Evolutionary conservation across 1,139 yeast species (phyloP).

Genomic region (Nadsonia starkeyi-henricii): DNA sequence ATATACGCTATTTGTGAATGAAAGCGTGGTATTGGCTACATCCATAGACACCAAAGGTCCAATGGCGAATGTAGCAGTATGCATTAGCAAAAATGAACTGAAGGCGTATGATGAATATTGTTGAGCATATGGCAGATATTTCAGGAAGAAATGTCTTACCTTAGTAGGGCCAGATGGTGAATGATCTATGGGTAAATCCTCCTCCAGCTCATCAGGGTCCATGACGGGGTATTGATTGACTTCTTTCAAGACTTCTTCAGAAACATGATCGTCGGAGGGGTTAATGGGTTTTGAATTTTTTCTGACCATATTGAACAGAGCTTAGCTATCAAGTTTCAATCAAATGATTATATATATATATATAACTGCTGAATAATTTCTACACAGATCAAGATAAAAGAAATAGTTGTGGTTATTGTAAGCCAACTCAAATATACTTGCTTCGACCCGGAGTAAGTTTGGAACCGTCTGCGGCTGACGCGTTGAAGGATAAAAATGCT

Average conservation of each 20-base stretch:
- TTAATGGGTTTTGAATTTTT: too few relatives aligned
- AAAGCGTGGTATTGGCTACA: conserved; percentile 41
- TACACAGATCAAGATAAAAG: too few relatives aligned
- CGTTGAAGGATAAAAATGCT: too few relatives aligned
- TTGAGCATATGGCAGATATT: conserved; percentile 25
- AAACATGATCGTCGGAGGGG: background rate
- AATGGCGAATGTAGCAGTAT: conserved; percentile 39
- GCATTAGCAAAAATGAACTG: conserved; percentile 43
- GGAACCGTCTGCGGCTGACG: too few relatives aligned
- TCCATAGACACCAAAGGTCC: conserved; percentile 39
- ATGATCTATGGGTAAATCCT: background rate
- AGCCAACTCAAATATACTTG: too few relatives aligned
- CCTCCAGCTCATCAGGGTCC: background rate
- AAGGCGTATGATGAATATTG: conserved; percentile 52
- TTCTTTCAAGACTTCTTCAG: background rate
- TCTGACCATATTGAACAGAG: too few relatives aligned
- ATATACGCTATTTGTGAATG: conserved; percentile 49
- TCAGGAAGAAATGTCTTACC: background rate
- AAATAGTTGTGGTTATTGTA: too few relatives aligned
- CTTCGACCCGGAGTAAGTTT: too few relatives aligned
- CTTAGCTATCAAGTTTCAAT: too few relatives aligned
- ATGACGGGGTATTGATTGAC: background rate
- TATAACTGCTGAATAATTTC: too few relatives aligned
- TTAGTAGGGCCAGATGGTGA: background rate
- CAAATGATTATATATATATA: too few relatives aligned